These are phyloP conservation scores for Dentipellis sp. DNA, from an alignment of 768 basidiomycete genomes.

Conservation along the genomic window DNA sequence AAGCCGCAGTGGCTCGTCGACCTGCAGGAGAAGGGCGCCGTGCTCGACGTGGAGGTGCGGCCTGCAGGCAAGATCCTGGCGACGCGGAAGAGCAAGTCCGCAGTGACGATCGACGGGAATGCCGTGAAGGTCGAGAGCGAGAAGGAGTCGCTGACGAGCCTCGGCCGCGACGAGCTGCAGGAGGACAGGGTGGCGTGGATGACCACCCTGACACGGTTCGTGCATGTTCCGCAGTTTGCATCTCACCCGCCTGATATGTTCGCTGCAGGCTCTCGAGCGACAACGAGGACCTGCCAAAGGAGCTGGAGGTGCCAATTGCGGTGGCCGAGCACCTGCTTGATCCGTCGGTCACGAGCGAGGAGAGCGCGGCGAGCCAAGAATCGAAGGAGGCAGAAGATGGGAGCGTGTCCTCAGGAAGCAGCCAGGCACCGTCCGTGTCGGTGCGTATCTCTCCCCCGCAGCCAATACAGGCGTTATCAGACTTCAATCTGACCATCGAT, in stretches of 20 bases:
- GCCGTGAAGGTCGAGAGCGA: slow-evolving; percentile 46
- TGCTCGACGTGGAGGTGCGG: slow-evolving; percentile 48
- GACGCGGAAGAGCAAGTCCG: slow-evolving; percentile 23
- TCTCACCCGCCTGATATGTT: slow-evolving; percentile 1
- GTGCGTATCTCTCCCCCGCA: not conserved
- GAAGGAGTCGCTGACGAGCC: slow-evolving; percentile 63
- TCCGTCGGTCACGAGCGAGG: slow-evolving; percentile 18
- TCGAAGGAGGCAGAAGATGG: slow-evolving; percentile 13
- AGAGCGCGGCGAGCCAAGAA: slow-evolving; percentile 8
- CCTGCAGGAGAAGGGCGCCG: slow-evolving; percentile 48
- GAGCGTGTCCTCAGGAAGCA: not conserved
- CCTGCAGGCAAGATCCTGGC: slow-evolving; percentile 28
- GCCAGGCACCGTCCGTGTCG: slow-evolving; percentile 9
- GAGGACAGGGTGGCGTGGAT: slow-evolving; percentile 61
- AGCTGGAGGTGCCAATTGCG: slow-evolving; percentile 50
- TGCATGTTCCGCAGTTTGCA: slow-evolving; percentile 8
- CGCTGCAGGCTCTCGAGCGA: slow-evolving; percentile 28
- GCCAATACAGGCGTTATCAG: not conserved
- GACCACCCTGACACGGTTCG: slow-evolving; percentile 59
- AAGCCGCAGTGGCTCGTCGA: slow-evolving; percentile 69
- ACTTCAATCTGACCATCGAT: no score
- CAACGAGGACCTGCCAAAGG: slow-evolving; percentile 47
- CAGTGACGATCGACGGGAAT: slow-evolving; percentile 34
- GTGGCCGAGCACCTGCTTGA: slow-evolving; percentile 54
- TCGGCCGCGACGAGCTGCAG: slow-evolving; percentile 71